These are phyloP conservation scores for Talaromyces verruculosus DNA, from an alignment of 2,329 filamentous ascomycete species.

Conservation along the genomic window DNA sequence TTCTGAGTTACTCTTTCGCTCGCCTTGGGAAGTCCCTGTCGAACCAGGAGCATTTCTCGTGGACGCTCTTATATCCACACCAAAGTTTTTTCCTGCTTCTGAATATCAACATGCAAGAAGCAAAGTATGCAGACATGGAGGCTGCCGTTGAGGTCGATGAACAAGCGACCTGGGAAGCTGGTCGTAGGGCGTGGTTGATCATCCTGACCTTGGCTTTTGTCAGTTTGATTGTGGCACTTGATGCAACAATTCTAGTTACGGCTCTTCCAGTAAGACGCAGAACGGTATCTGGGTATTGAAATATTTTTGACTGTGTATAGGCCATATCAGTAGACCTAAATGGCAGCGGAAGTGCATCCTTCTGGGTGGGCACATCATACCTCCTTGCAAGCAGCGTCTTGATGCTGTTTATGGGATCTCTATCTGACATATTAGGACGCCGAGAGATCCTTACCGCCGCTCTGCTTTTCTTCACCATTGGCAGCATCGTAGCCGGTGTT, in stretches of 20 bases:
- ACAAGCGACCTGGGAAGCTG: neutral
- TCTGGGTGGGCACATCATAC: constrained; percentile 55
- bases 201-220: constrained; percentile 7
- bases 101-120: neutral
- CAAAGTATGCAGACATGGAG: neutral
- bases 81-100: neutral
- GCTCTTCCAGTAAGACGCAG: neutral
- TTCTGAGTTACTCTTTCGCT: neutral
- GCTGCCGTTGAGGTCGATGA: neutral
- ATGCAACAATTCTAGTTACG: constrained; percentile 9
- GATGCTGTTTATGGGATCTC: constrained; percentile 51
- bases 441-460: constrained; percentile 42
- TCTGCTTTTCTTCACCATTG: constrained; percentile 47
- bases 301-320: constrained; percentile 22
- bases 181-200: neutral
- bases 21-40: neutral
- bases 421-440: constrained; percentile 52
- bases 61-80: neutral
- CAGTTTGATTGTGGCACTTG: constrained; percentile 9
- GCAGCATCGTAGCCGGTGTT: constrained; percentile 45
- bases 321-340: constrained; percentile 36
- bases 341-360: constrained; percentile 44
- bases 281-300: neutral
- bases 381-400: constrained; percentile 46
- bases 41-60: neutral